Evolutionary conservation across 768 basidiomycete genomes (phyloP).

Genomic region (Termitomyces bulborhizus): DNA sequence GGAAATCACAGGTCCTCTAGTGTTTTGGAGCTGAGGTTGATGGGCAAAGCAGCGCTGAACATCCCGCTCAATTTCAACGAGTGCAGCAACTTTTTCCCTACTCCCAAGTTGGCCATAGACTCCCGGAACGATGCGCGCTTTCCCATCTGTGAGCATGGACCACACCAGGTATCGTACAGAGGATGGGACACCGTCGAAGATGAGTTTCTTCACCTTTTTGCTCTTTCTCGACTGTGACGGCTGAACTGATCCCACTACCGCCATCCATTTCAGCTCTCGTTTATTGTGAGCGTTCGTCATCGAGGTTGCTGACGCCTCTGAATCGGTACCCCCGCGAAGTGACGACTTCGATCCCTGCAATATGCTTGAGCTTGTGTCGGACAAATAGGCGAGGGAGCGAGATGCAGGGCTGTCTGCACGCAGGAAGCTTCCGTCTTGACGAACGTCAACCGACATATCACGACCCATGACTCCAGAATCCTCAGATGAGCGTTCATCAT

Average conservation of each 20-base stretch:
- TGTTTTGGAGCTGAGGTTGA: conserved; percentile 51
- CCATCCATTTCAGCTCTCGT: conserved; percentile 74
- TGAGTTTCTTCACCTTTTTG: conserved; percentile 71
- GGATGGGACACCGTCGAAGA: conserved; percentile 76
- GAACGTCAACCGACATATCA: conserved; percentile 27
- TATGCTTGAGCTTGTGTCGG: conserved; percentile 8
- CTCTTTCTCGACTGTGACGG: conserved; percentile 65
- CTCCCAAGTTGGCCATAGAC: conserved; percentile 61
- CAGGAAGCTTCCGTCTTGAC: conserved; percentile 20
- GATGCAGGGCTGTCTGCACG: conserved; percentile 34
- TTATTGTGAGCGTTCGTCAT: conserved; percentile 64
- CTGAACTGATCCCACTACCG: conserved; percentile 47
- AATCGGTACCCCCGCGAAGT: conserved; percentile 16
- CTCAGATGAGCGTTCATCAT: conserved; percentile 41
- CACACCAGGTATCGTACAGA: conserved; percentile 83
- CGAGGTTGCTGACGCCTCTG: conserved; percentile 32
- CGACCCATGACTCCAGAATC: conserved; percentile 41
- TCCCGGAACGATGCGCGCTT: conserved; percentile 59
- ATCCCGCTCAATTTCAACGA: conserved; percentile 55
- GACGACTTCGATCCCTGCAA: conserved; percentile 4
- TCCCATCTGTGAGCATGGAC: conserved; percentile 75
- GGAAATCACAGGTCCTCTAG: conserved; percentile 49
- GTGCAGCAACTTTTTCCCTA: conserved; percentile 44
- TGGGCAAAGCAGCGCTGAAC: conserved; percentile 47
- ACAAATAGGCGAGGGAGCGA: conserved; percentile 16